A percentile compares a stretch with the other conserved stretches of the same genome.
These are phyloP conservation scores for Waltergamsia citrina DNA, from an alignment of 2,329 filamentous ascomycete genomes.

Conservation along the genomic window DNA sequence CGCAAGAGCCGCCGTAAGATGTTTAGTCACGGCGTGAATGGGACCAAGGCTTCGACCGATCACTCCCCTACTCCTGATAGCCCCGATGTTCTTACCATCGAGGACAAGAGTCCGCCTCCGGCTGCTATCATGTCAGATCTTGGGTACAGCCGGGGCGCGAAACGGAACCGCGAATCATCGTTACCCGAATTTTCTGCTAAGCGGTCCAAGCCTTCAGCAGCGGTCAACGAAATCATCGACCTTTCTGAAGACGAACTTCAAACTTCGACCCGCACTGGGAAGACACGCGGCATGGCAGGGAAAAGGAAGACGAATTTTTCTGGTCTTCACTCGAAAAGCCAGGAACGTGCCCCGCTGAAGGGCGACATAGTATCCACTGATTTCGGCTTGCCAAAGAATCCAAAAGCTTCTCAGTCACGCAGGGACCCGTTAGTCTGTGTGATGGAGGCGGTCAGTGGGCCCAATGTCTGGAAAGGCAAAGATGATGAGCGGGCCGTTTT, in stretches of 20 bases:
- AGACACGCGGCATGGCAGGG: not conserved
- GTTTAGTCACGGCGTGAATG: no score
- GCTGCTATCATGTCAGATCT: conserved; percentile 14
- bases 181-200: conserved; percentile 8
- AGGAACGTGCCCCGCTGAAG: conserved; percentile 6
- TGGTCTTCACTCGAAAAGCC: conserved; percentile 1
- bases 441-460: no score
- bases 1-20: not conserved
- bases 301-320: conserved; percentile 9
- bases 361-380: conserved; percentile 17
- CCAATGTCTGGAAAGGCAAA: no score
- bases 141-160: not conserved
- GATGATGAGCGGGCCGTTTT: no score
- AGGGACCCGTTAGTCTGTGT: not conserved
- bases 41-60: no score
- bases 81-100: conserved; percentile 13
- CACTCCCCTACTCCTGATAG: conserved; percentile 9
- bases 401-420: not conserved
- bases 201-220: conserved; percentile 2
- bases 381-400: conserved; percentile 7
- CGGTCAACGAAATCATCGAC: conserved; percentile 8
- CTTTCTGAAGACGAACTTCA: conserved; percentile 20
- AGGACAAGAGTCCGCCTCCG: conserved; percentile 8
- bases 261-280: conserved; percentile 1
- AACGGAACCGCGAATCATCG: not conserved